Conservation (phyloP, 495 filamentous ascomycete species). For the Platismatia glauca region DNA sequence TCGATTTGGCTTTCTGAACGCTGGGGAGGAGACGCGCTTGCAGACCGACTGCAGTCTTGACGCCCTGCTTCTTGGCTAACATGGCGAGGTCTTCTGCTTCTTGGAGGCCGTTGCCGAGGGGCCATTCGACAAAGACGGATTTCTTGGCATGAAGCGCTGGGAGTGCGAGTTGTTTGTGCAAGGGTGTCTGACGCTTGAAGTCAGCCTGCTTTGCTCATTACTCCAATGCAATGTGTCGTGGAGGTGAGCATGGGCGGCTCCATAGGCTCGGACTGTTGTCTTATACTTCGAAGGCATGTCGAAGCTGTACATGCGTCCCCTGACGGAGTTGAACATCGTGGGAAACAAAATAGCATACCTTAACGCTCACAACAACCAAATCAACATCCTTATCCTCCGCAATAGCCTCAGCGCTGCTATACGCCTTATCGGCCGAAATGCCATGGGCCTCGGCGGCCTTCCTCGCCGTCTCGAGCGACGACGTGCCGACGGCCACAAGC, state of each 20-base stretch:
- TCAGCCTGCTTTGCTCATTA: conserved; percentile 1
- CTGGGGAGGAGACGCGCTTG: conserved; percentile 8
- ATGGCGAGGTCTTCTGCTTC: conserved; percentile 37
- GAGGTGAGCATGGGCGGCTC: background rate
- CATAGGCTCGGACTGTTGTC: background rate
- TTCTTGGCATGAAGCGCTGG: conserved; percentile 49
- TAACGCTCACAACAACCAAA: conserved; percentile 46
- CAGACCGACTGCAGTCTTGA: conserved; percentile 40
- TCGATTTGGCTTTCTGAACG: conserved; percentile 16
- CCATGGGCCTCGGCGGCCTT: conserved; percentile 39
- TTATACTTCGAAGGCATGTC: background rate
- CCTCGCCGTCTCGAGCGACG: conserved; percentile 39
- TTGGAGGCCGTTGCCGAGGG: conserved; percentile 29
- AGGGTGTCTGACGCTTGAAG: conserved; percentile 27
- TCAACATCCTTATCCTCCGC: conserved; percentile 48
- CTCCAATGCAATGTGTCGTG: background rate
- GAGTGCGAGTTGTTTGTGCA: conserved; percentile 39
- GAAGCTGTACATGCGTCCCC: background rate
- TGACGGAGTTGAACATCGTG: background rate
- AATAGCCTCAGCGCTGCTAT: conserved; percentile 43
- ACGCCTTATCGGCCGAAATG: conserved; percentile 39
- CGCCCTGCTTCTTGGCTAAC: conserved; percentile 30
- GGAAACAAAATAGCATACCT: conserved; percentile 25
- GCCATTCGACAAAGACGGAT: conserved; percentile 52
- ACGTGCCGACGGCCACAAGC: conserved; percentile 53